Evolutionary conservation across 2,329 filamentous ascomycete species (phyloP).

Genomic region (Arthrocladium fulminans): DNA sequence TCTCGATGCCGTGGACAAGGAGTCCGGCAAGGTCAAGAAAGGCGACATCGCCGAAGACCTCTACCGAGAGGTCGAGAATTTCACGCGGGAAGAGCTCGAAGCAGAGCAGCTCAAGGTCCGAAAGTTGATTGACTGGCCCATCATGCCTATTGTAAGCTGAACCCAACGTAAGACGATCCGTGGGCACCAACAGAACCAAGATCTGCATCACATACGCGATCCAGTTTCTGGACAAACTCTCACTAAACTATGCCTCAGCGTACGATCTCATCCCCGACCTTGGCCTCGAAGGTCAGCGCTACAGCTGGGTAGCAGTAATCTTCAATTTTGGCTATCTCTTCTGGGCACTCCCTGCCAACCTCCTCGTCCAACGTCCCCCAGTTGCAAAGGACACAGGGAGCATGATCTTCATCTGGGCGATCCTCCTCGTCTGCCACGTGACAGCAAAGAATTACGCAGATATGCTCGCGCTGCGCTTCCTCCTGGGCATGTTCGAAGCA

Average conservation of each 20-base stretch:
- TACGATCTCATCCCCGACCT: constrained; percentile 32
- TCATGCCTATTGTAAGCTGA: constrained; percentile 37
- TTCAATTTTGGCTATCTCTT: constrained; percentile 39
- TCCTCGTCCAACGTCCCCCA: constrained; percentile 35
- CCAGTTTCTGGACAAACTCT: constrained; percentile 39
- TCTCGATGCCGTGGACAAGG: neutral
- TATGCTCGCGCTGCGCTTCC: constrained; percentile 39
- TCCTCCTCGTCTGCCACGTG: constrained; percentile 32
- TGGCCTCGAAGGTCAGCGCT: constrained; percentile 26
- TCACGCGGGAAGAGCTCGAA: constrained; percentile 37
- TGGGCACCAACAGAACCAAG: neutral
- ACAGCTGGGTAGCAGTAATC: constrained; percentile 35
- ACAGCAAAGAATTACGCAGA: constrained; percentile 33
- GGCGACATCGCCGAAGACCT: constrained; percentile 38
- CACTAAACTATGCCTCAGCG: constrained; percentile 34
- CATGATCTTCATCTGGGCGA: constrained; percentile 36
- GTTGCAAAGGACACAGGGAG: constrained; percentile 35
- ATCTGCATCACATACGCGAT: constrained; percentile 36
- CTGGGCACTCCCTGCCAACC: constrained; percentile 35
- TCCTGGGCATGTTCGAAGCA: constrained; percentile 38
- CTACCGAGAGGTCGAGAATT: constrained; percentile 37
- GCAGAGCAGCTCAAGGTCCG: constrained; percentile 34
- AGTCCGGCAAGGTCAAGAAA: neutral
- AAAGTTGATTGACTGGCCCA: constrained; percentile 38
- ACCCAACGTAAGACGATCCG: neutral